Base-by-base conservation (phyloP, 257 asterid genomes). In the Eustoma russellianum region DNA sequence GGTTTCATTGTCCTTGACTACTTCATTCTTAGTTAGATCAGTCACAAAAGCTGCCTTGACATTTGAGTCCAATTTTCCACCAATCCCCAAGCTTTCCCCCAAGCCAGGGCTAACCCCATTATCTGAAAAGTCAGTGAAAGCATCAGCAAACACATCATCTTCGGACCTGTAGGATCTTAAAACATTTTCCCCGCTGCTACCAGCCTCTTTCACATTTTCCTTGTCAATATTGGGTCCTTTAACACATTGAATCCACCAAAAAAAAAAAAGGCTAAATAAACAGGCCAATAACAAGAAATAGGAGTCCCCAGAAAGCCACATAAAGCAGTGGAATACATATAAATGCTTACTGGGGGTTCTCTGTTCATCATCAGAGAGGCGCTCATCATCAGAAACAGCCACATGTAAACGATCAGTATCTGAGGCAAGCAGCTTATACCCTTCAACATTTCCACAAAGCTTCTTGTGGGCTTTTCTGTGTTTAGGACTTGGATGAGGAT, bases 391-490 rank as follows among this genome's bases (percentile, higher is more conserved):
- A 1, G 82, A 79, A 67, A 55, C 48, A 14, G 67, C 65, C 59
- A 68, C 54, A 70, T 63, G 78, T 65, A 53, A 40, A 33, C 50
- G 70, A 52, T 63, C 63, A 17, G 69, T 48, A 57, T 71, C 78
- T 0, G 84, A 73, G 41, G 56, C 63, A 57, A 53, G 50, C 24
- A 76, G 19, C 68, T 56, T 66, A 66, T 81, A 83, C 62, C 96
- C 95, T 64, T 86, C 96, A 69, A 90, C 16, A 13, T 60, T 78
- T 65, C 98, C 98, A 66, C 98, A 90, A 8, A 73, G 73, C 75
- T 48, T 83, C 71, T 69, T 90, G 83, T 90, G 98, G 53, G 95
- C 81, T 71, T 88, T 84, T 73, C 98, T 78, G 66, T 86, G 91
- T 48, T 55, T 86, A 56, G 98, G 61, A 75, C 98, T 90, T 13